A percentile compares a stretch with the other conserved stretches of the same genome.
phyloP scores from a whole-genome alignment of 1,139 yeast genomes.

The Petasospora fabianii region DNA sequence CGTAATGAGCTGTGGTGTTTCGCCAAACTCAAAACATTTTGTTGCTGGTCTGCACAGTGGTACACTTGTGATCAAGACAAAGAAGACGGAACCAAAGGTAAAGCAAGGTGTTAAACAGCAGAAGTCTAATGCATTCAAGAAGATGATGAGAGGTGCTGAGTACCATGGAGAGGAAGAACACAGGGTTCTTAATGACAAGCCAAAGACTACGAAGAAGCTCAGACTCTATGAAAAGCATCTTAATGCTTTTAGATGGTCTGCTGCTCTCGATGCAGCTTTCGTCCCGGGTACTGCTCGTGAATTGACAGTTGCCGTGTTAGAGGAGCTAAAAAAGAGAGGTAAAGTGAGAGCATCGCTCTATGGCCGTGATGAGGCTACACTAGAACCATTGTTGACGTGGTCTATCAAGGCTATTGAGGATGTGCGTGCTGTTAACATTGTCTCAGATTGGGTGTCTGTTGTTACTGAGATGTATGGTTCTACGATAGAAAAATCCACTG shows the following conservation, averaged over 20 bases:
- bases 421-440: constrained; percentile 66
- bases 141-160: constrained; percentile 89
- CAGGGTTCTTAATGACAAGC: constrained; percentile 56
- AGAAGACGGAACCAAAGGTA: constrained; percentile 63
- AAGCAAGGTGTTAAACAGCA: constrained; percentile 41
- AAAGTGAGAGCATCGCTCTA: constrained; percentile 74
- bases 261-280: constrained; percentile 86
- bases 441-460: constrained; percentile 82
- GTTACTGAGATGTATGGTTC: constrained; percentile 76
- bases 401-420: constrained; percentile 71
- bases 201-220: constrained; percentile 52
- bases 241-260: constrained; percentile 87
- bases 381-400: constrained; percentile 88
- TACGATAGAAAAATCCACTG: constrained; percentile 70
- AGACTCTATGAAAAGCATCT: constrained; percentile 80
- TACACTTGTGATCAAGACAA: constrained; percentile 79
- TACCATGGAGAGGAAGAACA: constrained; percentile 89
- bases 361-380: constrained; percentile 79
- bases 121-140: constrained; percentile 45
- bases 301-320: constrained; percentile 72
- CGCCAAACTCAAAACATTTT: constrained; percentile 85
- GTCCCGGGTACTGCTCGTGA: constrained; percentile 75
- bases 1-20: constrained; percentile 82
- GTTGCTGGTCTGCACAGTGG: constrained; percentile 96
- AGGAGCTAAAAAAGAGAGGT: constrained; percentile 83